A percentile compares a stretch with the other conserved stretches of the same genome.
These are phyloP conservation scores for Opeltia flavorubescens DNA, from an alignment of 495 filamentous ascomycete species.

Conservation along the genomic window DNA sequence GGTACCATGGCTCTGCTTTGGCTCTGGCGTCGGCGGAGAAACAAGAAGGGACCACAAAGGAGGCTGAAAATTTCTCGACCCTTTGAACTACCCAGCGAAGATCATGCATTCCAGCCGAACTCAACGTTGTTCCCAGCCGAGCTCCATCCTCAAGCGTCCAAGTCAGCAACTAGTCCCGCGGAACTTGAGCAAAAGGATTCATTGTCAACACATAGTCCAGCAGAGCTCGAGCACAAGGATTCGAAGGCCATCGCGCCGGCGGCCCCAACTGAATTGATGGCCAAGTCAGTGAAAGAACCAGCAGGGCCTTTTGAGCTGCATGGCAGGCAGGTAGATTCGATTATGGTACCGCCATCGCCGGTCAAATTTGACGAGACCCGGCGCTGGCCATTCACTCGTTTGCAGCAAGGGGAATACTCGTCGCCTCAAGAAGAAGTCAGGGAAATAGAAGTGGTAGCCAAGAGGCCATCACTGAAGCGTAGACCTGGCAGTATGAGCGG, in stretches of 20 bases:
- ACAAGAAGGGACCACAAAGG: not conserved
- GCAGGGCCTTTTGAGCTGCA: not conserved
- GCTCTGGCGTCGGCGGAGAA: not conserved
- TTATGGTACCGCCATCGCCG: not conserved
- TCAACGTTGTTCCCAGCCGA: not conserved
- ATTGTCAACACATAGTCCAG: too few species aligned
- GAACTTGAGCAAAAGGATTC: too few species aligned
- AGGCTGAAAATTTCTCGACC: not conserved
- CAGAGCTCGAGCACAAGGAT: not conserved
- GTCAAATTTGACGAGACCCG: too few species aligned
- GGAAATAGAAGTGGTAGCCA: not conserved
- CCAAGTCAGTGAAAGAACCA: not conserved
- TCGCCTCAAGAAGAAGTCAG: not conserved
- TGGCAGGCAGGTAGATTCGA: not conserved
- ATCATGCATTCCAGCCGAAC: not conserved
- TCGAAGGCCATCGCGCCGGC: not conserved
- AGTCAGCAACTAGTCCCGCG: too few species aligned
- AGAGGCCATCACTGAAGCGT: not conserved
- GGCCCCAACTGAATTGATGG: not conserved
- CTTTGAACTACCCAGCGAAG: too few species aligned
- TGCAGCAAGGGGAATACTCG: too few species aligned
- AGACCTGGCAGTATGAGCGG: not conserved
- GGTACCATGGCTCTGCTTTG: not conserved
- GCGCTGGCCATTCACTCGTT: too few species aligned
- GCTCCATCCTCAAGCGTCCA: not conserved